phyloP scores from a whole-genome alignment of 306 rosid genomes.

The Bauhinia variegata region DNA sequence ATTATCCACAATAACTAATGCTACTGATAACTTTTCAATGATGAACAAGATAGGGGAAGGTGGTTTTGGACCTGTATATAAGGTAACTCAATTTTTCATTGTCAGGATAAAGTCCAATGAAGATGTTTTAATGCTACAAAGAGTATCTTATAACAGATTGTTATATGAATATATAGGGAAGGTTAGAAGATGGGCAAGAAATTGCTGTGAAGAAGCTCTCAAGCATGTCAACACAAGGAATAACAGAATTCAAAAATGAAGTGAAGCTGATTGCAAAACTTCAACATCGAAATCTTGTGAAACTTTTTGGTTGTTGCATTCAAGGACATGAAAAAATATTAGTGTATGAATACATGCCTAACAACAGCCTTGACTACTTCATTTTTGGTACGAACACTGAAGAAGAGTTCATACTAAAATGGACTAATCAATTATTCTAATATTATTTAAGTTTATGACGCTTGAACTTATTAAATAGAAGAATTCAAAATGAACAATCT shows the following conservation, averaged over 20 bases:
- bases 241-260: too few species aligned
- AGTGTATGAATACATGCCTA: too few species aligned
- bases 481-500: background rate
- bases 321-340: conserved; percentile 21
- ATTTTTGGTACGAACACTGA: conserved; percentile 32
- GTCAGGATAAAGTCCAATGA: background rate
- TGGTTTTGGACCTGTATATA: conserved; percentile 41
- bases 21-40: conserved; percentile 27
- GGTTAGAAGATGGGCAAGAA: conserved; percentile 25
- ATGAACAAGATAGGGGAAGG: conserved; percentile 32
- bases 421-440: background rate
- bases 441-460: background rate
- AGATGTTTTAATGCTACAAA: background rate
- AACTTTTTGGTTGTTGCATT: conserved; percentile 33
- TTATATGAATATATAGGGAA: conserved; percentile 25
- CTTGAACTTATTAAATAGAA: background rate
- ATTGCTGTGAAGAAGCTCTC: conserved; percentile 48
- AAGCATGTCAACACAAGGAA: conserved; percentile 33
- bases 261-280: conserved; percentile 25
- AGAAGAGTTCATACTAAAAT: background rate
- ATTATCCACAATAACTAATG: conserved; percentile 24
- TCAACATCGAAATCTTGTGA: conserved; percentile 35
- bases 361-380: conserved; percentile 25
- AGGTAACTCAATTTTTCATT: background rate
- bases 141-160: background rate